Conservation (phyloP, 2,329 filamentous ascomycete genomes). For the Cadophora luteo-olivacea region DNA sequence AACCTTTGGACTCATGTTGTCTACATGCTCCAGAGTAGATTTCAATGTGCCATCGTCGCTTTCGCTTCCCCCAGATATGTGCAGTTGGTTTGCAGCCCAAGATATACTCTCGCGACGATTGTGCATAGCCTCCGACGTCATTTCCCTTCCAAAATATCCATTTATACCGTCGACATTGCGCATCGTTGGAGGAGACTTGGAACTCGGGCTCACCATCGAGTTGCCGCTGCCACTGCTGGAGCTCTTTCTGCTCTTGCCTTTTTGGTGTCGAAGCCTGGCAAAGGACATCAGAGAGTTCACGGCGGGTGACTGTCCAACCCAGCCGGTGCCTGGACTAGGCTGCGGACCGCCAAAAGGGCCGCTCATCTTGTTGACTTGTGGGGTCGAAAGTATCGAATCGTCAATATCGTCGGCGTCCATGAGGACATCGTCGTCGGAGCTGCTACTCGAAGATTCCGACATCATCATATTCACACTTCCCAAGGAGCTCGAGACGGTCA, state of each 20-base stretch:
- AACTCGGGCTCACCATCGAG: conserved; percentile 72
- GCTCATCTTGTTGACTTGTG: conserved; percentile 71
- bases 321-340: conserved; percentile 63
- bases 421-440: conserved; percentile 71
- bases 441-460: conserved; percentile 78
- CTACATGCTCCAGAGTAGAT: conserved; percentile 47
- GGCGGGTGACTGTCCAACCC: conserved; percentile 73
- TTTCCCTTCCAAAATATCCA: conserved; percentile 60
- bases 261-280: conserved; percentile 63
- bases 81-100: conserved; percentile 86
- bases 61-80: conserved; percentile 81
- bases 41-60: conserved; percentile 71
- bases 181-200: conserved; percentile 76
- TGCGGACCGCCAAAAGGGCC: conserved; percentile 52
- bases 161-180: conserved; percentile 41
- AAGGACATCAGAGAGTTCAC: conserved; percentile 83
- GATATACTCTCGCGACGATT: conserved; percentile 87
- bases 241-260: conserved; percentile 68
- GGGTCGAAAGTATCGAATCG: conserved; percentile 83
- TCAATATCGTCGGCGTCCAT: conserved; percentile 78
- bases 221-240: conserved; percentile 74
- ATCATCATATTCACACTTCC: conserved; percentile 67
- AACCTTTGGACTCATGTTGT: conserved; percentile 61
- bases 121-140: conserved; percentile 52
- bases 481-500: conserved; percentile 75